Evolutionary conservation across 805 yeast species (phyloP).

Genomic region (Ogataea degrootiae): DNA sequence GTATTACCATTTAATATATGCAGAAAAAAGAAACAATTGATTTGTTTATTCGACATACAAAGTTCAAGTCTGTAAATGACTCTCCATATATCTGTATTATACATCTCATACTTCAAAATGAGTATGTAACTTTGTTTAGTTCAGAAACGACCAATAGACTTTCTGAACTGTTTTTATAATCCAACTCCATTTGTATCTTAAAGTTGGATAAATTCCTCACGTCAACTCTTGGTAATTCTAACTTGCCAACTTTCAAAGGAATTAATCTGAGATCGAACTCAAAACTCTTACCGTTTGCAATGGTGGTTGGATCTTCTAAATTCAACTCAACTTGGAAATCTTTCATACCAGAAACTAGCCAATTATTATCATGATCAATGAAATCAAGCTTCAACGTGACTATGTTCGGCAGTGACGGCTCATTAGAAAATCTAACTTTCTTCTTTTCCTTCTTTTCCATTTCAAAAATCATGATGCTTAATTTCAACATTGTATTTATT

Average conservation of each 20-base stretch:
- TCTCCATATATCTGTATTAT: background rate
- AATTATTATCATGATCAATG: conserved; percentile 45
- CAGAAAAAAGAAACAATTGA: background rate
- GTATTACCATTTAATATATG: background rate
- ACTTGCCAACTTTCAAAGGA: conserved; percentile 73
- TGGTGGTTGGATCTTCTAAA: conserved; percentile 8
- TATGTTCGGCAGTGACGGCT: conserved; percentile 12
- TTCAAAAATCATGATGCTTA: conserved; percentile 28
- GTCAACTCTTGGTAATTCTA: conserved; percentile 60
- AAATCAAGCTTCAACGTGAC: conserved; percentile 22
- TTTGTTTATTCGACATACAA: background rate
- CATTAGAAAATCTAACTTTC: conserved; percentile 26
- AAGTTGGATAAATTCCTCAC: conserved; percentile 32
- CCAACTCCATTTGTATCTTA: conserved; percentile 50
- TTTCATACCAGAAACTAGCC: conserved; percentile 77
- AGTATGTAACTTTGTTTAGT: conserved; percentile 52
- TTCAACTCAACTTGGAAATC: conserved; percentile 37
- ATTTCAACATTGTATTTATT: conserved; percentile 38
- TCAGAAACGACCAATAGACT: conserved; percentile 70
- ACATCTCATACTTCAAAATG: conserved; percentile 37
- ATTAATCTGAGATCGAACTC: conserved; percentile 46
- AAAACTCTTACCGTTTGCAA: conserved; percentile 8
- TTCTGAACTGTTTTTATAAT: conserved; percentile 64
- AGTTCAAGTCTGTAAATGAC: background rate
- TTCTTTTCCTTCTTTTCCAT: conserved; percentile 20